Evolutionary conservation across 306 rosid genomes (phyloP), one percentile per base, ranked within the genome.

Genomic region (Mucuna pruriens): DNA sequence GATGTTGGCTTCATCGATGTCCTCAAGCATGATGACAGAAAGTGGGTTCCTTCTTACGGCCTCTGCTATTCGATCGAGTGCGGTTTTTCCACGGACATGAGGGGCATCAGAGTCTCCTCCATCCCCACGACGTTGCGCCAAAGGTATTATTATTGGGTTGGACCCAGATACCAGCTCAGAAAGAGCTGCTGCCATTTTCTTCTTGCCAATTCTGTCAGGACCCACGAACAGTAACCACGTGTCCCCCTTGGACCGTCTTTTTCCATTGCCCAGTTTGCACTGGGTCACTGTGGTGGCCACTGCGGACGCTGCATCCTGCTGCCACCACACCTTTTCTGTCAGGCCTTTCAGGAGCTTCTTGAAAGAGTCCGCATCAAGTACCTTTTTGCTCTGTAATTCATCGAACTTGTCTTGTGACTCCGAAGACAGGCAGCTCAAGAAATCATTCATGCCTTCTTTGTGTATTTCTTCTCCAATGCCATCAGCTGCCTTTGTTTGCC

Each of bases 321-420:
- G 99, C 99, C 99, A 96, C 97, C 98, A 94, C 46, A 96, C 98
- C 91, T 90, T 91, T 82, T 94, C 99, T 46, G 85, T 78, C 54
- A 96, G 88, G 83, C 87, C 87, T 76, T 88, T 92, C 63, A 85
- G 91, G 38, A 96, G 90, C 83, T 80, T 89, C 91, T 96, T 96
- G 89, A 88, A 94, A 20, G 92, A 90, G 78, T 94, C 99, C 0
- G 90, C 87, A 72, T 96, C 95, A 11, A 86, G 68, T 44, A 83
- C 75, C 58, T 93, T 91, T 68, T 84, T 84, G 84, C 74, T 88
- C 62, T 81, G 94, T 64, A 76, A 72, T 75, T 89, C 92, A 33
- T 77, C 76, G 48, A 85, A 66, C 82, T 85, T 95, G 89, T 83
- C 92, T 48, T 84, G 90, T 9, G 89, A 86, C 86, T 88, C 97